These are phyloP conservation scores for Volvox reticuliferus DNA, from an alignment of 139 green algal species.

Conservation along the genomic window DNA sequence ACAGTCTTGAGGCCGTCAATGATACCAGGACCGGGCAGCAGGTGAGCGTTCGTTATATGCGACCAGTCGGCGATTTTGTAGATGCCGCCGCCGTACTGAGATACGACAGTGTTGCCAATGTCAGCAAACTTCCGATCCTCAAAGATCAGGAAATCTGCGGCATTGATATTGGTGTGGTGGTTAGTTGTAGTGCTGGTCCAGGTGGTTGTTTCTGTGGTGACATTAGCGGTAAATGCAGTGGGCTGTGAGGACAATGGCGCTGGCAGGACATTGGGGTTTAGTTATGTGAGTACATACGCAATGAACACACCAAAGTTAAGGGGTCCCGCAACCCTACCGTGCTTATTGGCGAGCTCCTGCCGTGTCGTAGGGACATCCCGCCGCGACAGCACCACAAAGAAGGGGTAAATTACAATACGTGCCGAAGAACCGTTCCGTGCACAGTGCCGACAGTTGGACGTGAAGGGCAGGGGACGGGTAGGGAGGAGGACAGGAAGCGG, in stretches of 20 bases:
- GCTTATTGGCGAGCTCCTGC: slow-evolving; percentile 87
- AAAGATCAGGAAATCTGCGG: slow-evolving; percentile 98
- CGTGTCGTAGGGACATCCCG: slow-evolving; percentile 13
- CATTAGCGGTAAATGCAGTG: too few species aligned
- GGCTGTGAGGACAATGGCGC: too few species aligned
- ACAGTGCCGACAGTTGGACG: not conserved
- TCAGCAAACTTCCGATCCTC: slow-evolving; percentile 99
- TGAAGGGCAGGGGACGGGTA: not conserved
- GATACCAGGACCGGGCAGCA: slow-evolving; percentile 95
- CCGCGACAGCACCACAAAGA: not conserved
- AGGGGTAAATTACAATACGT: not conserved
- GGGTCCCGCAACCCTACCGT: slow-evolving; percentile 66
- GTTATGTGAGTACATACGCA: too few species aligned
- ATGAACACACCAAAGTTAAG: too few species aligned
- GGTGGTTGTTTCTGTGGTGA: too few species aligned
- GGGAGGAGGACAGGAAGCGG: not conserved
- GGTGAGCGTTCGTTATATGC: slow-evolving; percentile 98
- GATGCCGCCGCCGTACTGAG: slow-evolving; percentile 83
- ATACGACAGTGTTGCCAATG: slow-evolving; percentile 99
- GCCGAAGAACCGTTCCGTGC: too few species aligned
- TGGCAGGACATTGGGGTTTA: too few species aligned
- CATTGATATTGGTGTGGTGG: not conserved
- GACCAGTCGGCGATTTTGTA: slow-evolving; percentile 92
- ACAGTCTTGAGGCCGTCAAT: slow-evolving; percentile 96
- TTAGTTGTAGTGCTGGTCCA: too few species aligned